These are phyloP conservation scores for Venturia oleaginea DNA, from an alignment of 2,329 filamentous ascomycete species.

Conservation along the genomic window DNA sequence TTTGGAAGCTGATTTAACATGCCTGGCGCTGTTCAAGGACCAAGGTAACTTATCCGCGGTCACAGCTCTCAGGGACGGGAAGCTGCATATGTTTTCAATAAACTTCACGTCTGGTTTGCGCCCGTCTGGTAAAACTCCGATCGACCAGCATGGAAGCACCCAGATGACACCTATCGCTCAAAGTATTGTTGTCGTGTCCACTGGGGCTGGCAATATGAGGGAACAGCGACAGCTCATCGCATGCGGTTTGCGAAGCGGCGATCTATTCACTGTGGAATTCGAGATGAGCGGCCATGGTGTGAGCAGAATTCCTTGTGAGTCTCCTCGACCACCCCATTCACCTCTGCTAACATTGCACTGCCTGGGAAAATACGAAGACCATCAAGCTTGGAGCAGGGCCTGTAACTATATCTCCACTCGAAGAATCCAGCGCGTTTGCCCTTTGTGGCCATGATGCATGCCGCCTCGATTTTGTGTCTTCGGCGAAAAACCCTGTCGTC, in stretches of 20 bases:
- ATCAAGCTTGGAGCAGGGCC: neutral
- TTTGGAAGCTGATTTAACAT: constrained; percentile 3
- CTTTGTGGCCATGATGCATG: constrained; percentile 32
- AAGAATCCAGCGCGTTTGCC: constrained; percentile 24
- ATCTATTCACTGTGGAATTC: constrained; percentile 16
- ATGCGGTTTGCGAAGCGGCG: constrained; percentile 30
- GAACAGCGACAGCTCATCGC: constrained; percentile 19
- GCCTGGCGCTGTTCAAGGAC: neutral
- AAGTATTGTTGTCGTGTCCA: constrained; percentile 5
- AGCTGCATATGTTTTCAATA: constrained; percentile 5
- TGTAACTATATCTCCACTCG: constrained; percentile 13
- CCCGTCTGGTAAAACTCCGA: constrained; percentile 18
- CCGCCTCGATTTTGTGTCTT: constrained; percentile 19
- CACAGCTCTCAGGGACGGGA: constrained; percentile 2
- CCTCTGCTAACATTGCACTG: neutral
- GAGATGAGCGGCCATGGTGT: neutral
- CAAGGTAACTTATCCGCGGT: neutral
- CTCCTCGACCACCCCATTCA: neutral
- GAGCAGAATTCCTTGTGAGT: neutral
- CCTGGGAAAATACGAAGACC: neutral
- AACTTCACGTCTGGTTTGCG: constrained; percentile 21
- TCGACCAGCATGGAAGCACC: neutral
- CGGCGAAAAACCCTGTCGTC: constrained; percentile 18
- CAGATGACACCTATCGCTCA: constrained; percentile 19
- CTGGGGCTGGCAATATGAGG: neutral